A percentile compares a stretch with the other conserved stretches of the same genome.
phyloP scores from a whole-genome alignment of 1,284 basidiomycete genomes.

The Rhodotorula sp. region DNA sequence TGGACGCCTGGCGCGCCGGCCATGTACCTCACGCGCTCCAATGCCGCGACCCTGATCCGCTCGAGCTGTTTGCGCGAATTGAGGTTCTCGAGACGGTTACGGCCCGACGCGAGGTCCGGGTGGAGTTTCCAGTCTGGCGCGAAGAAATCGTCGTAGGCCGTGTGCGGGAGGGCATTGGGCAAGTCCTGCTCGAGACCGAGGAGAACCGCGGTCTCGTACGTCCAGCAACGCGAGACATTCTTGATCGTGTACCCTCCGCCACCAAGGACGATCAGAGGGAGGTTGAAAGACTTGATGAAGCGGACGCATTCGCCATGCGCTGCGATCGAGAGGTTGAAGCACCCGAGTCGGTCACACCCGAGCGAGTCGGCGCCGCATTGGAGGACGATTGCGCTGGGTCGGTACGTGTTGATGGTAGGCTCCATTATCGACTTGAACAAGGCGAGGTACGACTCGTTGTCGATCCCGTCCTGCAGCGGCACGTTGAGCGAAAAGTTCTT shows the following conservation, averaged over 20 bases:
- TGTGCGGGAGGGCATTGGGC: conserved; percentile 80
- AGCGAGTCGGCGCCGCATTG: conserved; percentile 97
- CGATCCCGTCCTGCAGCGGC: conserved; percentile 92
- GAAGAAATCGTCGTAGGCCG: conserved; percentile 92
- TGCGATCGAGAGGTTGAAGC: conserved; percentile 98
- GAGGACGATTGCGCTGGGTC: conserved; percentile 85
- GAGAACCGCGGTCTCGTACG: conserved; percentile 95
- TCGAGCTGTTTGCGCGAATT: conserved; percentile 81
- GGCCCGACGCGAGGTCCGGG: conserved; percentile 73
- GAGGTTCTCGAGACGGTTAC: conserved; percentile 77
- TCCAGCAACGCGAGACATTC: conserved; percentile 97
- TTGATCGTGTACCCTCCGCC: conserved; percentile 92
- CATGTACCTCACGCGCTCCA: conserved; percentile 88
- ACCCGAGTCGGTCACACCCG: conserved; percentile 89
- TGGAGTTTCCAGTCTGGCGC: conserved; percentile 88
- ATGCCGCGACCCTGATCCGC: conserved; percentile 76
- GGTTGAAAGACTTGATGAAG: conserved; percentile 86
- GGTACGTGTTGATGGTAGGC: conserved; percentile 84
- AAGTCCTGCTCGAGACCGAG: conserved; percentile 68
- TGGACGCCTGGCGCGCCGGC: conserved; percentile 93
- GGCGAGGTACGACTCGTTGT: conserved; percentile 92
- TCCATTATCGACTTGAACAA: conserved; percentile 96
- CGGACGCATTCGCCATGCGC: conserved; percentile 98
- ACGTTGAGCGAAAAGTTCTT: conserved; percentile 97
- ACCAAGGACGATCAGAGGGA: conserved; percentile 86